Evolutionary conservation across 176 grass and related monocot genomes (phyloP), one percentile per base, ranked within the genome.

Genomic region (Hsuehochloa calcarea): DNA sequence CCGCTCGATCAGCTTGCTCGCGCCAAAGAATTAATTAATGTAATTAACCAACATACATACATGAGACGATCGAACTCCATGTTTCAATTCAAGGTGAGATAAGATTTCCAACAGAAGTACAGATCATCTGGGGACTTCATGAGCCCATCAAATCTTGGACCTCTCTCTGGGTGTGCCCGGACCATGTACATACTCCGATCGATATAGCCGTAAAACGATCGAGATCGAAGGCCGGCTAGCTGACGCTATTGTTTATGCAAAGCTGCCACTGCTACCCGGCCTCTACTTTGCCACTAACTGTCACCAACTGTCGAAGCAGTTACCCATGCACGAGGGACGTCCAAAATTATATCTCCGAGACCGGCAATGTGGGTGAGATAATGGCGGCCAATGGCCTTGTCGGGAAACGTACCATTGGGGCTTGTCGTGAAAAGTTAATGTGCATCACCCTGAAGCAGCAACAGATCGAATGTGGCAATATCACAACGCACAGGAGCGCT

Each of bases 381-480:
- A 82, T 86, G 45, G 56, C 73, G 47, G 80, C 78, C 88, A 76
- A 90, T 90, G 83, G 16, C 55, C 83, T 56, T 90, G 83, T 86
- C 84, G 64, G 46, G 34, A 50, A 65, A 29, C n/a, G n/a, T n/a
- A 72, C 10, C 10, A 39, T 59, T 37, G 8, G 50, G 6, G 50
- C 16, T 52, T 19, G 50, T 52, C 4, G 16, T 19, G 16, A 3
- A 46, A 19, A 1, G n/a, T n/a, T n/a, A n/a, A 17, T 19, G 7
- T 52, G 7, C 17, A 54, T 19, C 7, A 20, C 51, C 55, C 55
- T n/a, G 29, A 29, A 19, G 1, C 51, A 51, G 1, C 51, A 51
- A 73, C 16, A 73, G 45, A 29, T 29, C 29, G 29, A 8, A 5
- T 11, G 35, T 54, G n/a, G 56, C 56, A 39, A 26, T 56, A 77